A percentile compares a stretch with the other conserved stretches of the same genome.
Evolutionary conservation across 2,329 filamentous ascomycete species (phyloP).

Genomic region (Verticillium isaacii): DNA sequence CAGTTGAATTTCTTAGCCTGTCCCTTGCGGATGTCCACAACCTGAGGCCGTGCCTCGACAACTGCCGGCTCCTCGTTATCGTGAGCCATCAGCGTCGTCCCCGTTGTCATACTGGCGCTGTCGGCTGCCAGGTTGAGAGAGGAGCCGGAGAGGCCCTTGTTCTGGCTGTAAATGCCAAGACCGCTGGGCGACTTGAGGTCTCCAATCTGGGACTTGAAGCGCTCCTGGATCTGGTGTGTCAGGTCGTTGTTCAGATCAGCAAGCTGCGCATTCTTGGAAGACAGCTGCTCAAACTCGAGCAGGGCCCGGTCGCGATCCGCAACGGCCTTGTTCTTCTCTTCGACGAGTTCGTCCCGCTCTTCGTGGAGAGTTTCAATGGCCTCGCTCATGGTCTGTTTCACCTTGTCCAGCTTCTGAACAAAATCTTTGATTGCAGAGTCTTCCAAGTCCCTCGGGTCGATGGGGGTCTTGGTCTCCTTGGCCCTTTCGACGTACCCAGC

Average conservation of each 20-base stretch:
- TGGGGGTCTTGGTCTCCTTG: slow-evolving; percentile 73
- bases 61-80: slow-evolving; percentile 61
- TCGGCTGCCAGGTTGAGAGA: slow-evolving; percentile 43
- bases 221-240: slow-evolving; percentile 87
- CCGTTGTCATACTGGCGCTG: slow-evolving; percentile 48
- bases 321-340: slow-evolving; percentile 78
- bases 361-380: slow-evolving; percentile 56
- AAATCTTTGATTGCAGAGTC: slow-evolving; percentile 89
- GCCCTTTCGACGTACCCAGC: slow-evolving; percentile 83
- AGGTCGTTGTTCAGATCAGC: slow-evolving; percentile 94
- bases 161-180: slow-evolving; percentile 52
- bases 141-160: slow-evolving; percentile 45
- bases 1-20: slow-evolving; percentile 97
- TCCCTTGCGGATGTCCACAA: slow-evolving; percentile 91
- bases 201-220: slow-evolving; percentile 74
- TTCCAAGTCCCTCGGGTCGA: slow-evolving; percentile 79
- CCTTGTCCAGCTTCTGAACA: slow-evolving; percentile 65
- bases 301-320: slow-evolving; percentile 89
- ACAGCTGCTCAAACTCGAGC: slow-evolving; percentile 92
- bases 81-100: slow-evolving; percentile 53
- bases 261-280: slow-evolving; percentile 89
- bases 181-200: slow-evolving; percentile 47
- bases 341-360: slow-evolving; percentile 75
- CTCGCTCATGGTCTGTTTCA: slow-evolving; percentile 55
- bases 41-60: slow-evolving; percentile 74